Conservation (phyloP, 257 asterid species). For the Hygrophila difformis region DNA sequence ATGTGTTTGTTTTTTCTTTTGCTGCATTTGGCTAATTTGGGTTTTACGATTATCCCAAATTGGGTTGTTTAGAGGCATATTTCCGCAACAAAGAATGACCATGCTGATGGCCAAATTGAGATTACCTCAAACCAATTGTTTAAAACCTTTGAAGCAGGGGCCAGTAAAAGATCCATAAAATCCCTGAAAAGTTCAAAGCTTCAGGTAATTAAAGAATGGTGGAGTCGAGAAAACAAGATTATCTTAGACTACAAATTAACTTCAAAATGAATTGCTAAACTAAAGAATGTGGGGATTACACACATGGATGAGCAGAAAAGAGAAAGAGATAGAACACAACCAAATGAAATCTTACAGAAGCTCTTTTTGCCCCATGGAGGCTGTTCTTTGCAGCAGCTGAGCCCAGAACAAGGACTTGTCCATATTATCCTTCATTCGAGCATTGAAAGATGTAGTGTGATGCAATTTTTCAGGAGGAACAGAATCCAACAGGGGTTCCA, state of each 20-base stretch:
- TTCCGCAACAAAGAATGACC: too few species aligned
- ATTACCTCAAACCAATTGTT: conserved; percentile 96
- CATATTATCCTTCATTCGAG: conserved; percentile 58
- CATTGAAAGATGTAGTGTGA: conserved; percentile 34
- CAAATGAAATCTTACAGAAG: conserved; percentile 51
- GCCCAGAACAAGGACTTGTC: conserved; percentile 74
- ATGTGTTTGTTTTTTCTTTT: too few species aligned
- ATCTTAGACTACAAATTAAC: conserved; percentile 3
- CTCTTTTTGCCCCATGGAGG: conserved; percentile 73
- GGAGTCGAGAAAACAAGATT: not conserved
- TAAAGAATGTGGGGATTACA: conserved; percentile 7
- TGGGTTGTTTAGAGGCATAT: too few species aligned
- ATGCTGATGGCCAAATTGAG: too few species aligned
- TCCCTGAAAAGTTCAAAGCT: conserved; percentile 46
- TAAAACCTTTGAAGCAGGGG: conserved; percentile 91
- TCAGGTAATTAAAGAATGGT: conserved; percentile 2
- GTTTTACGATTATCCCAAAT: too few species aligned
- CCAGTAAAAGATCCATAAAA: conserved; percentile 72
- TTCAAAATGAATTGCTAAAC: conserved; percentile 4
- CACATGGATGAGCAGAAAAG: conserved; percentile 4
- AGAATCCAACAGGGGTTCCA: conserved; percentile 86
- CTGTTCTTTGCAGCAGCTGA: conserved; percentile 49
- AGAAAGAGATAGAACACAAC: conserved; percentile 11
- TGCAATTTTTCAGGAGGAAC: conserved; percentile 70
- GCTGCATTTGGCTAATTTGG: too few species aligned